Base-by-base conservation (phyloP, 257 asterid species). In the Vinca minor region DNA sequence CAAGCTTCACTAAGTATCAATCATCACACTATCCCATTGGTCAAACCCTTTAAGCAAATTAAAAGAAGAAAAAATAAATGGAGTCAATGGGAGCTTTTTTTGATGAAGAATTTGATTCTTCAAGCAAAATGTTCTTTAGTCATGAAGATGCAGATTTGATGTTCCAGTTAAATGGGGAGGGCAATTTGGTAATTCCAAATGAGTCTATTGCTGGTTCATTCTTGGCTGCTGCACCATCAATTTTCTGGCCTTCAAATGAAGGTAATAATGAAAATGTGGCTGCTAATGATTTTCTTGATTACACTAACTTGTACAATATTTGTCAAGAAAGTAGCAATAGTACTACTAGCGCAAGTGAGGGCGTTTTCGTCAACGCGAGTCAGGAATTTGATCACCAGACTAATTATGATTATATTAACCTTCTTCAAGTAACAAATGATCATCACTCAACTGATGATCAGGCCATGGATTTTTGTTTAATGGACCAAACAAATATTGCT, bases 21-120 rank as follows among this genome's bases (percentile, higher is more conserved):
- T 59, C 46, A 28, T 38, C 56, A 26, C 66, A 46, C 34, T 56
- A 54, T 45, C 48, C 67, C 57, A 18, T 58, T 3, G 18, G 55
- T 2, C 41, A 36, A 45, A 31, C 8, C 2, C 58, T 59, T 41
- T n/a, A n/a, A 21, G 12, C n/a, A 52, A 42, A 7, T 34, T 34
- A 3, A 34, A 2, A 34, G 7, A 34, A 34, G 7, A 34, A 34
- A 34, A 34, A 4, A 21, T 48, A 15, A 69, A 83, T 88, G 94
- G 96, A 85, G 73, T 50, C 69, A 34, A 23, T 80, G 63, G 88
- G 76, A 66, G 75, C 80, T 50, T 88, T 85, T 70, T 71, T 81
- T 70, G 89, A 85, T 53, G 89, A 85, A 65, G 94, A 88, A 69
- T 83, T 87, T 89, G 94, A 84, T 14, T 72, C 86, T 32, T 62